These are phyloP conservation scores for Straminergon stramineum DNA, from an alignment of 225 moss, liverwort and hornwort genomes.

Conservation along the genomic window DNA sequence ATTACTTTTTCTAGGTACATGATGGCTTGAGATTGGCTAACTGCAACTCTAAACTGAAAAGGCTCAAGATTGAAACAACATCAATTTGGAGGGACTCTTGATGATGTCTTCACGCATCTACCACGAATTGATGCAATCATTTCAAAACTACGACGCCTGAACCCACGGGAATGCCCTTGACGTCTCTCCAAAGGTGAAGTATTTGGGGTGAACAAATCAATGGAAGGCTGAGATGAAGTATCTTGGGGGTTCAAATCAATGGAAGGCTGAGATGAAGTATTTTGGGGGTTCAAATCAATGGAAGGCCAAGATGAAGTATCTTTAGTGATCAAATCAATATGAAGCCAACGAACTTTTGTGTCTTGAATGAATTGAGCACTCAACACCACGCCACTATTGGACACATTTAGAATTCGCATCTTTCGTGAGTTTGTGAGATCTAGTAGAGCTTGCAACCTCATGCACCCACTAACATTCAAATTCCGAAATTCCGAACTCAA, in stretches of 20 bases:
- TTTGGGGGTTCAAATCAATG: too few species aligned
- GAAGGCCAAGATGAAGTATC: not conserved
- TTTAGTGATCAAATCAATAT: not conserved
- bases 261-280: not conserved
- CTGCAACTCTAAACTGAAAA: rapidly evolving
- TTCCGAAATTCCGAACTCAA: rapidly evolving
- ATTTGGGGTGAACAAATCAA: too few species aligned
- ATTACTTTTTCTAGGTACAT: rapidly evolving
- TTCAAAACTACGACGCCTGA: not conserved
- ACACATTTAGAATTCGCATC: rapidly evolving
- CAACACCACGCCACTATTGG: not conserved
- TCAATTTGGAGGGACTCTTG: not conserved
- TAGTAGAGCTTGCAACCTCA: not conserved
- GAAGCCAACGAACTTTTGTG: not conserved
- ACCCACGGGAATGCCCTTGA: not conserved
- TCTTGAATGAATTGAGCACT: not conserved
- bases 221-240: not conserved
- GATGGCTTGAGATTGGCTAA: not conserved
- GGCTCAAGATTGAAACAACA: not conserved
- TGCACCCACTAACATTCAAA: not conserved
- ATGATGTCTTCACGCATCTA: not conserved
- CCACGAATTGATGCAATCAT: not conserved
- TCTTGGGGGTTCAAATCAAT: not conserved
- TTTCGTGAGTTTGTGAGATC: not conserved
- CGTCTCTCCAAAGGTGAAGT: rapidly evolving